phyloP scores from a whole-genome alignment of 2,329 filamentous ascomycete genomes.

The Raffaelea albimanens region DNA sequence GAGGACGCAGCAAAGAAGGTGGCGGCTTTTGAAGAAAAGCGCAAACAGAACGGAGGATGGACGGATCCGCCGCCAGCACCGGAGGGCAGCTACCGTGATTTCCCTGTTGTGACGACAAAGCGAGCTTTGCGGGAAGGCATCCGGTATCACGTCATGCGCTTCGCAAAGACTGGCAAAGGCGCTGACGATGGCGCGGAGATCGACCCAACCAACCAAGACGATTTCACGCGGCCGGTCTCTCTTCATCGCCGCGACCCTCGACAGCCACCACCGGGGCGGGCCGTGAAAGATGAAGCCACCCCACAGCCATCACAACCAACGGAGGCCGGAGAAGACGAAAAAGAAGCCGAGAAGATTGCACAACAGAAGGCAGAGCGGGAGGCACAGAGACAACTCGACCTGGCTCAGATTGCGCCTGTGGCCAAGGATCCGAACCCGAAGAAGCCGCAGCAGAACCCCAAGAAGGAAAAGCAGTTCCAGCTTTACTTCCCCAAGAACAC shows the following conservation, averaged over 20 bases:
- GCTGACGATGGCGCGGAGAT: slow-evolving; percentile 39
- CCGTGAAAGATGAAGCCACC: slow-evolving; percentile 48
- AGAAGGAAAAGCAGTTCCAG: slow-evolving; percentile 69
- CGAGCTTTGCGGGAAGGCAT: slow-evolving; percentile 68
- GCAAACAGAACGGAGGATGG: slow-evolving; percentile 46
- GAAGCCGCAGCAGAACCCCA: slow-evolving; percentile 36
- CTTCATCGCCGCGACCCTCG: slow-evolving; percentile 82
- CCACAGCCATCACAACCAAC: slow-evolving; percentile 21
- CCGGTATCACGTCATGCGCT: slow-evolving; percentile 79
- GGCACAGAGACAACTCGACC: slow-evolving; percentile 74
- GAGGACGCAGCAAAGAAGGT: slow-evolving; percentile 17
- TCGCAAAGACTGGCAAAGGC: slow-evolving; percentile 52
- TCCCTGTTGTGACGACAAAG: slow-evolving; percentile 75
- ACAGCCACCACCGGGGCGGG: slow-evolving; percentile 53
- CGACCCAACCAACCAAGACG: slow-evolving; percentile 59
- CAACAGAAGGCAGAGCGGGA: slow-evolving; percentile 71
- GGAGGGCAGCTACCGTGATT: slow-evolving; percentile 30
- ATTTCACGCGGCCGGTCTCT: slow-evolving; percentile 81
- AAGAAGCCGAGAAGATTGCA: slow-evolving; percentile 55
- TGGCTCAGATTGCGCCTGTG: slow-evolving; percentile 87
- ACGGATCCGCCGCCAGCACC: slow-evolving; percentile 36
- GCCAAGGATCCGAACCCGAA: slow-evolving; percentile 47
- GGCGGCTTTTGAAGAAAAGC: slow-evolving; percentile 29
- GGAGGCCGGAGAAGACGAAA: slow-evolving; percentile 36
- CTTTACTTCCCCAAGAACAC: slow-evolving; percentile 71